phyloP scores from a whole-genome alignment of 2,329 filamentous ascomycete genomes.

The Colletotrichum musicola region DNA sequence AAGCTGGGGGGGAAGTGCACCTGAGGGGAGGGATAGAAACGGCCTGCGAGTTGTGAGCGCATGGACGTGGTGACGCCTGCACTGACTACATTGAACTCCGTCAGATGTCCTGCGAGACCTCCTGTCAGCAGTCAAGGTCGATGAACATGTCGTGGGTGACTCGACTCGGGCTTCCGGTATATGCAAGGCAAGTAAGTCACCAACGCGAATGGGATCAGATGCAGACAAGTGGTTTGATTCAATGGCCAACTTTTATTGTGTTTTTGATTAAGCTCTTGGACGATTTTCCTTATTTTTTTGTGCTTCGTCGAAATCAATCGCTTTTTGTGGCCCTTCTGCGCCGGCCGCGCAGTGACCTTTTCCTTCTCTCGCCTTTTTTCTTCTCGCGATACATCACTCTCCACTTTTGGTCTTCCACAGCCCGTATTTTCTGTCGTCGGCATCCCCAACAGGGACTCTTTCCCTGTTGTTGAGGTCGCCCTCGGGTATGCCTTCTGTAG shows the following conservation, averaged over 20 bases:
- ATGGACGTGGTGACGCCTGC: conserved; percentile 14
- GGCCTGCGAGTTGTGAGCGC: conserved; percentile 26
- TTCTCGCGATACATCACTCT: conserved; percentile 5
- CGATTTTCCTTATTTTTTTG: conserved; percentile 36
- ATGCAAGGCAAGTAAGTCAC: neutral
- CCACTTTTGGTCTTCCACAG: conserved; percentile 33
- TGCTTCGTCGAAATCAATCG: conserved; percentile 16
- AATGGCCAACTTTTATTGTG: conserved; percentile 39
- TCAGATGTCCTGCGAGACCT: conserved; percentile 5
- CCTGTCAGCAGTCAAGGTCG: conserved; percentile 9
- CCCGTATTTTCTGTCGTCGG: conserved; percentile 7
- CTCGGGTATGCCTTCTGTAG: conserved; percentile 37
- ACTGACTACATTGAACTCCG: neutral
- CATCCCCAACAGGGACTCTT: conserved; percentile 29
- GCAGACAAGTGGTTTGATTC: conserved; percentile 18
- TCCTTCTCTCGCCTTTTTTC: conserved; percentile 2
- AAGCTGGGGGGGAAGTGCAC: neutral
- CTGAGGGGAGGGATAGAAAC: neutral
- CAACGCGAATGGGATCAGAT: neutral
- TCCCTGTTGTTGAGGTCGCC: conserved; percentile 36
- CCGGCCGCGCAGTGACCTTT: conserved; percentile 34
- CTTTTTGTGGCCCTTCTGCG: conserved; percentile 21
- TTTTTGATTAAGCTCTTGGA: conserved; percentile 38
- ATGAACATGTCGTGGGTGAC: neutral
- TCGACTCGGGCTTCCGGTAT: neutral